phyloP scores from a whole-genome alignment of 1,284 basidiomycete genomes.

The Austroboletus olivaceoglutinosus region DNA sequence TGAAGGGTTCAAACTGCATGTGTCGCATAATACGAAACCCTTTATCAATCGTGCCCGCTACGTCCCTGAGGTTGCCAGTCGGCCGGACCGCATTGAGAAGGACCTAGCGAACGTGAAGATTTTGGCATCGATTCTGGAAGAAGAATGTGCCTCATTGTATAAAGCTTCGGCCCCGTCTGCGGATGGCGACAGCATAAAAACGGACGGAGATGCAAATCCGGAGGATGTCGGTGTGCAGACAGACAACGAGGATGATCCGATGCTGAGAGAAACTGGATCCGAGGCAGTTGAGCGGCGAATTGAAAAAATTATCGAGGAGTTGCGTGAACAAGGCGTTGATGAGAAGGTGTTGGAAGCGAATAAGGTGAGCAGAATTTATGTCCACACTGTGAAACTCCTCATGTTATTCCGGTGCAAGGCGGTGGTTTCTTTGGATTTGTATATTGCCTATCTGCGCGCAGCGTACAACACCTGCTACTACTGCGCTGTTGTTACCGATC shows the following conservation, averaged over 20 bases:
- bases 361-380: constrained; percentile 50
- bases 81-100: constrained; percentile 72
- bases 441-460: constrained; percentile 79
- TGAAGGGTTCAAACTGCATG: constrained; percentile 89
- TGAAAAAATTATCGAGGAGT: constrained; percentile 67
- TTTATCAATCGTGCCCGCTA: constrained; percentile 76
- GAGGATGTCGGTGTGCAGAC: constrained; percentile 40
- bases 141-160: constrained; percentile 55
- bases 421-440: constrained; percentile 78
- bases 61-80: constrained; percentile 78
- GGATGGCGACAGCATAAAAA: constrained; percentile 29
- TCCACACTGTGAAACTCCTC: constrained; percentile 17
- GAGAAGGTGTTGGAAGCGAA: constrained; percentile 62
- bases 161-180: constrained; percentile 31
- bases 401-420: constrained; percentile 42
- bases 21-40: constrained; percentile 77
- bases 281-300: constrained; percentile 73
- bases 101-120: constrained; percentile 74
- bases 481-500: constrained; percentile 87
- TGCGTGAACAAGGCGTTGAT: constrained; percentile 63
- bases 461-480: constrained; percentile 94
- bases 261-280: constrained; percentile 59
- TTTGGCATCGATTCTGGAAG: constrained; percentile 73
- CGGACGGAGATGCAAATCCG: constrained; percentile 28
- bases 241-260: constrained; percentile 53